Percentiles rank a stretch among this genome's conserved stretches.
Conservation (phyloP, 129 eudicot genomes). For the Artemisia annua region DNA sequence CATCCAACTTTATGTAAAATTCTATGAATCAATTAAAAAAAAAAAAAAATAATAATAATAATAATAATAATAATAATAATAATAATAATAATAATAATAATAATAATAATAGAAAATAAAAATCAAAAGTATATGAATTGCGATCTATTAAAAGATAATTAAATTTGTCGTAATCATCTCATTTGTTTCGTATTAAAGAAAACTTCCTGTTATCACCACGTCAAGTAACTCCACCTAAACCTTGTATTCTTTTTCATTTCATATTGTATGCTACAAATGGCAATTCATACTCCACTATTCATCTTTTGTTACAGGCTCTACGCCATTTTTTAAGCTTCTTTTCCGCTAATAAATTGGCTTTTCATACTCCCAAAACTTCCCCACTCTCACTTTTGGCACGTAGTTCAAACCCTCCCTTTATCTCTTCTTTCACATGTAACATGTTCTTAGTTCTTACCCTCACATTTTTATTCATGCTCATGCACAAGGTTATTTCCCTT, state of each 20-base stretch:
- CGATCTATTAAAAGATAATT: no score
- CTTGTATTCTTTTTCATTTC: not conserved
- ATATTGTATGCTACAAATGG: conserved; percentile 1
- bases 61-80: no score
- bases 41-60: no score
- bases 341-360: not conserved
- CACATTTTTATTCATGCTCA: no score
- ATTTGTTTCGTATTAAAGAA: not conserved
- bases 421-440: not conserved
- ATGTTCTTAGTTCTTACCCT: not conserved
- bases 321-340: not conserved
- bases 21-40: no score
- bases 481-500: no score
- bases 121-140: no score
- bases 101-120: no score
- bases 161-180: no score
- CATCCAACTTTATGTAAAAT: no score
- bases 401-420: not conserved
- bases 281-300: not conserved
- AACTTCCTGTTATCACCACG: not conserved
- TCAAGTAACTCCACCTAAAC: not conserved
- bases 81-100: no score
- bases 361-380: not conserved
- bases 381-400: not conserved
- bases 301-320: not conserved